Base-by-base conservation (phyloP, 2,329 filamentous ascomycete genomes). In the Aspergillus neoniger region DNA sequence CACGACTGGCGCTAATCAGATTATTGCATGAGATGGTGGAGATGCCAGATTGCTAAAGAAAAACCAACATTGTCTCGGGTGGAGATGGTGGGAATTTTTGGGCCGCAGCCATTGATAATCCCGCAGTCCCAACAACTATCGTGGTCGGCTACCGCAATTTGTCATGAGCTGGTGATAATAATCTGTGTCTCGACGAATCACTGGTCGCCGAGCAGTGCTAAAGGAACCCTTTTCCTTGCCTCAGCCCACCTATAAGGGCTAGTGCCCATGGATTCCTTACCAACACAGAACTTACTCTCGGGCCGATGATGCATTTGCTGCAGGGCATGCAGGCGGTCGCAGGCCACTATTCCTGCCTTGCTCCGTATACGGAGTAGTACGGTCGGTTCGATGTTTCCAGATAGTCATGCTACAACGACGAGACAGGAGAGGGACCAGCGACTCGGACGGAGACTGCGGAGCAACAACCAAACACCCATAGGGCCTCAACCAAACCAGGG, bases 261-360 rank as follows among this genome's bases (percentile, higher is more conserved):
- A 53, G 44, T 41, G n/a, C 17, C 47, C 60, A 55, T 14, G 32
- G 32, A 19, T 19, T 59, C n/a, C 48, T 44, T 47, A 10, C 55
- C 60, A 51, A 38, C 51, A 52, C 58, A 60, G 59, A 36, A 49
- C 64, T 58, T 56, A 63, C 48, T 59, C 55, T 66, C 63, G 63
- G 64, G 43, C 61, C 63, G 63, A 65, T 63, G 61, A 55, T 58
- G 57, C 61, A 64, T 63, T 36, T 58, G 51, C 62, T 64, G 60
- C 62, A 64, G 55, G 64, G 59, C 61, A 60, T 53, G 41, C 55
- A 52, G 39, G 49, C 28, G 36, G 28, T 44, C 23, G 47, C 47
- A 50, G 47, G 47, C 28, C 47, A 30, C 25, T 28, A 50, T n/a
- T 49, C 21, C 23, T 50, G 25, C 47, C 47, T 50, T 32, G 30